Conservation (phyloP, 345 rosid species). For the Capsella bursapastoris region DNA sequence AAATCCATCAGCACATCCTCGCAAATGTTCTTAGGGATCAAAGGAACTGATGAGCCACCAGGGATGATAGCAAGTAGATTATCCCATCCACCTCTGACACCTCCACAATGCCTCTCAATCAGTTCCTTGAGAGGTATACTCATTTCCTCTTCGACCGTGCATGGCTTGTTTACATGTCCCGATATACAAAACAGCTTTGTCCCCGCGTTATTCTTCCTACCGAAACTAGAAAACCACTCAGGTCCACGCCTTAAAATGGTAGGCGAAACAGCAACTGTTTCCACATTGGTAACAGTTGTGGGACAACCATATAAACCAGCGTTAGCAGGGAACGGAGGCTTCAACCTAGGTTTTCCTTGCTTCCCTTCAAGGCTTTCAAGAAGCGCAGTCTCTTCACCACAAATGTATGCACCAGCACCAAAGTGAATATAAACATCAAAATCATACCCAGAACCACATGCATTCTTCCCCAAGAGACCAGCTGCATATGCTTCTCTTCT, state of each 20-base stretch:
- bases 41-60: slow-evolving; percentile 94
- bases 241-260: slow-evolving; percentile 96
- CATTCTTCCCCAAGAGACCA: slow-evolving; percentile 93
- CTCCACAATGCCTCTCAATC: slow-evolving; percentile 95
- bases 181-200: slow-evolving; percentile 87
- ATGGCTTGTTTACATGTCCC: slow-evolving; percentile 93
- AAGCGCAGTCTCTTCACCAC: slow-evolving; percentile 99
- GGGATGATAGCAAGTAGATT: slow-evolving; percentile 94
- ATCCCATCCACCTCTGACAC: slow-evolving; percentile 97
- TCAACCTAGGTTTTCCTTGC: slow-evolving; percentile 97
- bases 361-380: slow-evolving; percentile 97
- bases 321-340: slow-evolving; percentile 99
- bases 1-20: slow-evolving; percentile 96
- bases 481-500: slow-evolving; percentile 91
- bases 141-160: slow-evolving; percentile 98
- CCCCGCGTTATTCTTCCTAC: slow-evolving; percentile 92
- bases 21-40: slow-evolving; percentile 81
- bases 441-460: slow-evolving; percentile 97
- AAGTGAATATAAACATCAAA: slow-evolving; percentile 95
- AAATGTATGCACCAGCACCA: slow-evolving; percentile 98
- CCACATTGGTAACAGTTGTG: slow-evolving; percentile 94
- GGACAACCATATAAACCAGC: slow-evolving; percentile 98
- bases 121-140: slow-evolving; percentile 91
- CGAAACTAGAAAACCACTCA: slow-evolving; percentile 99
- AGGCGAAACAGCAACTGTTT: slow-evolving; percentile 97